These are phyloP conservation scores for Copromyces sp. DNA, from an alignment of 495 filamentous ascomycete genomes.

Conservation along the genomic window DNA sequence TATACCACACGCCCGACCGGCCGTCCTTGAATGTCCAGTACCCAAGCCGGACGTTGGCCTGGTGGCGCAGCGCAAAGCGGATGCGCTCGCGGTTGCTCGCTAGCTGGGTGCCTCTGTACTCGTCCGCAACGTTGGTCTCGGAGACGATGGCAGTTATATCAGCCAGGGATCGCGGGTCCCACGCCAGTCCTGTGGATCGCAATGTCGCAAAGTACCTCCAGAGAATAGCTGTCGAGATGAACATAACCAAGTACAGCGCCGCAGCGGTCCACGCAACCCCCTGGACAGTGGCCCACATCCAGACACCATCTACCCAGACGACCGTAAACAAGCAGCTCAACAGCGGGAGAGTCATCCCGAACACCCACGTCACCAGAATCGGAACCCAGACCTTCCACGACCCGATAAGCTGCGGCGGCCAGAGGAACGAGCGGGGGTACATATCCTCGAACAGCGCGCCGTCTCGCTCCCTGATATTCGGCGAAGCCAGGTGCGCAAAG, in stretches of 20 bases:
- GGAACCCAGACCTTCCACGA: conserved; percentile 37
- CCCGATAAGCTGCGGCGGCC: conserved; percentile 31
- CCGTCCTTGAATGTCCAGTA: conserved; percentile 64
- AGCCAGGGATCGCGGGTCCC: conserved; percentile 73
- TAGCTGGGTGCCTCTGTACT: conserved; percentile 48
- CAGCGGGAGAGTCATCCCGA: conserved; percentile 36
- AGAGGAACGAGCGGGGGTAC: conserved; percentile 40
- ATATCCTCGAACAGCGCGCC: conserved; percentile 44
- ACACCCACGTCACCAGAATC: conserved; percentile 34
- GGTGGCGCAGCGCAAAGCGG: conserved; percentile 34
- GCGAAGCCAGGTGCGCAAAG: conserved; percentile 63
- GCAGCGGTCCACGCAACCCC: conserved; percentile 70
- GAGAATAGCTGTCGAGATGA: conserved; percentile 45
- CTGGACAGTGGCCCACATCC: conserved; percentile 71
- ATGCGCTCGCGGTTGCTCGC: conserved; percentile 44
- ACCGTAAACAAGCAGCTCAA: conserved; percentile 40
- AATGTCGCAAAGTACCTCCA: conserved; percentile 39
- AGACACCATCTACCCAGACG: conserved; percentile 35
- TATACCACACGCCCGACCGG: conserved; percentile 31
- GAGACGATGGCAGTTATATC: conserved; percentile 68
- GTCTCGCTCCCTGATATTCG: conserved; percentile 34
- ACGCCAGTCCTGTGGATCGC: conserved; percentile 62
- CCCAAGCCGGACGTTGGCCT: conserved; percentile 56
- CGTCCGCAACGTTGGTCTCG: conserved; percentile 63
- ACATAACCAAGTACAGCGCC: conserved; percentile 57